Evolutionary conservation across 805 yeast species (phyloP).

Genomic region (Tetrapisispora nanseiensis): DNA sequence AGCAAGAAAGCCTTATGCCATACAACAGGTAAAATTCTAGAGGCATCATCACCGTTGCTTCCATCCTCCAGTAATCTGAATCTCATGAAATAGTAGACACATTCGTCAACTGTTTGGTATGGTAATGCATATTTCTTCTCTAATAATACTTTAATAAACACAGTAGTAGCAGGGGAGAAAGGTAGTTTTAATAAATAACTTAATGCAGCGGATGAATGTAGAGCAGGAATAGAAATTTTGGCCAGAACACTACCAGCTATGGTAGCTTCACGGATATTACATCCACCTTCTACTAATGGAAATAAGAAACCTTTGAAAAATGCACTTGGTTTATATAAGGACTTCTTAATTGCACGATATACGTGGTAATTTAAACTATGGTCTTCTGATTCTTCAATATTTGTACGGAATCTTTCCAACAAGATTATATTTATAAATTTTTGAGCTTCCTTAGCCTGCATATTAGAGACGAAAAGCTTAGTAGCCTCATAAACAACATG

Average conservation of each 20-base stretch:
- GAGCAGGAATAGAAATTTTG: conserved; percentile 84
- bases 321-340: conserved; percentile 94
- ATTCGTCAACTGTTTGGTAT: conserved; percentile 88
- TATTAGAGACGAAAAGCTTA: conserved; percentile 81
- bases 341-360: conserved; percentile 83
- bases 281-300: conserved; percentile 81
- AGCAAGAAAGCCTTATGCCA: conserved; percentile 96
- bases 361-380: conserved; percentile 84
- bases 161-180: conserved; percentile 80
- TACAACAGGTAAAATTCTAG: conserved; percentile 66
- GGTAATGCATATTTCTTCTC: conserved; percentile 97
- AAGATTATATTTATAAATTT: conserved; percentile 61
- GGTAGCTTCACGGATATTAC: conserved; percentile 88
- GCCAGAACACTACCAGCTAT: conserved; percentile 87
- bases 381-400: conserved; percentile 63
- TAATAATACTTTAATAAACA: conserved; percentile 77
- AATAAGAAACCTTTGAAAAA: conserved; percentile 93
- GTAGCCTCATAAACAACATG: conserved; percentile 93
- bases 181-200: conserved; percentile 74
- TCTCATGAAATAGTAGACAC: conserved; percentile 88
- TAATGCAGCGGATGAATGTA: conserved; percentile 93
- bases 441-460: conserved; percentile 82
- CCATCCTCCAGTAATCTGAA: conserved; percentile 55
- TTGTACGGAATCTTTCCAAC: conserved; percentile 60
- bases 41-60: conserved; percentile 33